These are phyloP conservation scores for Fusarium poae DNA, from an alignment of 2,329 filamentous ascomycete genomes.

Conservation along the genomic window DNA sequence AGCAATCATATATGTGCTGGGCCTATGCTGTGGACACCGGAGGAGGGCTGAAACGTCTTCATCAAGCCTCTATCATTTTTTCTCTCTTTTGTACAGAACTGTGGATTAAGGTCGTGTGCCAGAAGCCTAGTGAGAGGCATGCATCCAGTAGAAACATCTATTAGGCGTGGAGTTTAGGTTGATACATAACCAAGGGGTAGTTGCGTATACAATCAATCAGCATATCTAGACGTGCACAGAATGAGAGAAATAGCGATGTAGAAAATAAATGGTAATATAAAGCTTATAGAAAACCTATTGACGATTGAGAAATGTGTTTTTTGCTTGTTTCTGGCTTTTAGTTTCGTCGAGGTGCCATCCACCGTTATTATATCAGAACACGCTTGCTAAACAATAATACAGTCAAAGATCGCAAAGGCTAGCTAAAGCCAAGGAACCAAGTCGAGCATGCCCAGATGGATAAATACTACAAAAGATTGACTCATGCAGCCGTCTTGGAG, in stretches of 20 bases:
- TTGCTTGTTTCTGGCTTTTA: constrained; percentile 9
- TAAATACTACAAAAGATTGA: neutral
- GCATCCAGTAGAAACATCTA: too few species aligned
- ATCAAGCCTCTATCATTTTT: neutral
- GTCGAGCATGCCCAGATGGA: neutral
- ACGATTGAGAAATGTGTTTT: neutral
- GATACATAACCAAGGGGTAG: too few species aligned
- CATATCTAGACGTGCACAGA: neutral
- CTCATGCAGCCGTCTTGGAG: constrained; percentile 38
- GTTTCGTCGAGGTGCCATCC: constrained; percentile 13
- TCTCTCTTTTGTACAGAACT: constrained; percentile 2
- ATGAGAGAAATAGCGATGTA: neutral
- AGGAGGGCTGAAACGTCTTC: constrained; percentile 18
- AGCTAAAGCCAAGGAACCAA: neutral
- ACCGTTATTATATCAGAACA: constrained; percentile 23
- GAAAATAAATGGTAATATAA: constrained; percentile 1
- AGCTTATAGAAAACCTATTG: constrained; percentile 8
- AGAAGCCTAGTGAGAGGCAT: neutral
- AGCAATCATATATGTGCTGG: constrained; percentile 62
- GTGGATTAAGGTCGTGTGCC: neutral
- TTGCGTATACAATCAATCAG: neutral
- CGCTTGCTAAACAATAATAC: constrained; percentile 30
- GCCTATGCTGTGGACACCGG: constrained; percentile 50
- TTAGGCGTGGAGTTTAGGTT: constrained; percentile 1
- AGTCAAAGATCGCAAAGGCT: constrained; percentile 6